Evolutionary conservation across 2,329 filamentous ascomycete species (phyloP), one percentile per base, ranked within the genome.

Genomic region (Talaromyces verruculosus): DNA sequence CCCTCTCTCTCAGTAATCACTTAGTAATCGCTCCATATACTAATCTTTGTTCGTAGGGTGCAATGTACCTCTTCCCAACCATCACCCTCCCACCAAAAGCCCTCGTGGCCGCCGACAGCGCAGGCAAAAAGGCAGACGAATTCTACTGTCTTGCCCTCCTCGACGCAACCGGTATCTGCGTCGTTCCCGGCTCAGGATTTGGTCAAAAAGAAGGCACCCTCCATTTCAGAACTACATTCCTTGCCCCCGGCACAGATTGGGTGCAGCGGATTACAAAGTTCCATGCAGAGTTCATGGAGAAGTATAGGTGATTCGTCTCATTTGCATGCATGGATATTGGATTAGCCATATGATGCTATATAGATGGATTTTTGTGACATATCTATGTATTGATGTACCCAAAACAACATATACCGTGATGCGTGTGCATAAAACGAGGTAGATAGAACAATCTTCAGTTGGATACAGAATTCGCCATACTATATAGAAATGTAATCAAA

Each of bases 41-140:
- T 69, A 43, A 63, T 61, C 67, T 17, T 17, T 10, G 64, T 64
- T 61, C 39, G 30, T 70, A 97, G 85, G 95, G 95, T 67, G 90
- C 91, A 77, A 99, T 99, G 95, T 99, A 99, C 83, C 90, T 99
- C 74, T 99, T 98, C 87, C 95, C 95, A 28, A 95, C 92, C 72
- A 96, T 99, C 81, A 88, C 84, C 39, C 84, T 99, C 28, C 87
- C 95, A 1, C 72, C 81, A 28, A 92, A 91, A 81, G 95, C 93
- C 47, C 80, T 89, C 68, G 89, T 89, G 70, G 91, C 91, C 17
- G 95, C 95, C 41, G 79, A 84, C 74, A 81, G 89, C 68, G 91
- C 93, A 77, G 88, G 88, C 72, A 90, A 91, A 74, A 83, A 84
- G 13, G 82, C 94, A 1, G 95, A 99, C 74, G 94, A 98, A 79